Conservation (phyloP, 1,284 basidiomycete species). For the Ceratobasidium sp. region DNA sequence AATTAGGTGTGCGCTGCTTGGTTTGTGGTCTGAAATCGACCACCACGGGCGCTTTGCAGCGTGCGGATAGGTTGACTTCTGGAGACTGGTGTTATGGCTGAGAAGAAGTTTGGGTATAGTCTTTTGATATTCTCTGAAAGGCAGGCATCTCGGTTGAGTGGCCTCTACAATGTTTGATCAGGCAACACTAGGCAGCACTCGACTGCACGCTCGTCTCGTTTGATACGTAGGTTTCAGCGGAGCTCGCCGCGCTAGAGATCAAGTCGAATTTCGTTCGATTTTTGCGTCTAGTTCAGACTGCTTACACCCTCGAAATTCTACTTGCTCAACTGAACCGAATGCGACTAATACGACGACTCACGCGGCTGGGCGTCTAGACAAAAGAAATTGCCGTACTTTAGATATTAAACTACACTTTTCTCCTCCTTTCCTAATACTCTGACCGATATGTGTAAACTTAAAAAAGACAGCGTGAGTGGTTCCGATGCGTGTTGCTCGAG, state of each 20-base stretch:
- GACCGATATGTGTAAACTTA: conserved; percentile 39
- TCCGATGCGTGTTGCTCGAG: conserved; percentile 46
- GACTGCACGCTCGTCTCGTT: conserved; percentile 9
- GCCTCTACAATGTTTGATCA: too few species aligned
- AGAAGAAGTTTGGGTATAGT: too few species aligned
- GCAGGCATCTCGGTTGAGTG: neutral
- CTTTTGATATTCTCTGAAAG: too few species aligned
- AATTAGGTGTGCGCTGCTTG: neutral
- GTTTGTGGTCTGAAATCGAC: neutral
- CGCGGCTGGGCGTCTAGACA: too few species aligned
- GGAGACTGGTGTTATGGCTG: too few species aligned
- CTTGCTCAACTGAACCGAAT: too few species aligned
- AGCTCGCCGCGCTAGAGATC: neutral
- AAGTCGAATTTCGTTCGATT: neutral
- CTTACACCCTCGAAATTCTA: too few species aligned
- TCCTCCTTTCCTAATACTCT: too few species aligned
- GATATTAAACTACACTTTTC: too few species aligned
- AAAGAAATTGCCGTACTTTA: too few species aligned
- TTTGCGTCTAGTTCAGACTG: neutral
- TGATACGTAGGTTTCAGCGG: neutral
- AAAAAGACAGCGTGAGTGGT: conserved; percentile 44
- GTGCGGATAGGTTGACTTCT: neutral
- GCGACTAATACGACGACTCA: too few species aligned
- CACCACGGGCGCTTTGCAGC: too few species aligned
- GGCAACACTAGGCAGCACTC: neutral